A percentile compares a stretch with the other conserved stretches of the same genome.
These are phyloP conservation scores for Rhizopogon vinicolor DNA, from an alignment of 768 basidiomycete genomes.

Conservation along the genomic window DNA sequence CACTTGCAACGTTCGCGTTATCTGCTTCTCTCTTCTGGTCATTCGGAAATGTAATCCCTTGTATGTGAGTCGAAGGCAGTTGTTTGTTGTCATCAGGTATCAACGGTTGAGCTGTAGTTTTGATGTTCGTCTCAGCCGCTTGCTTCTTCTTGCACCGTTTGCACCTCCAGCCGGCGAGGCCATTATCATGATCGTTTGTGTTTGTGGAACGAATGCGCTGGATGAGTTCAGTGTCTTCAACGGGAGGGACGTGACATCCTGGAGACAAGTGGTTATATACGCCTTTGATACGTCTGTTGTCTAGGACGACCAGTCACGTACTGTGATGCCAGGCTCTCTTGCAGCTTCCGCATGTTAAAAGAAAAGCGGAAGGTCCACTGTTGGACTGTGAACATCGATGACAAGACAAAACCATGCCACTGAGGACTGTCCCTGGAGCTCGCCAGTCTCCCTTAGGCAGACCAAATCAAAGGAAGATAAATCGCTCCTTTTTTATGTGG, in stretches of 20 bases:
- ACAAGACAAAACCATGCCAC: slow-evolving; percentile 8
- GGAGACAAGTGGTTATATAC: background rate
- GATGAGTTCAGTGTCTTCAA: slow-evolving; percentile 22
- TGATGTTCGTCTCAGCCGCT: background rate
- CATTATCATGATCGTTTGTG: slow-evolving; percentile 16
- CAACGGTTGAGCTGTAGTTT: background rate
- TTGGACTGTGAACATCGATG: slow-evolving; percentile 20
- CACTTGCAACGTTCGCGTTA: background rate
- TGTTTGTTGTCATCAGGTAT: background rate
- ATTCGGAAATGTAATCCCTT: background rate
- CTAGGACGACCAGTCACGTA: slow-evolving; percentile 2
- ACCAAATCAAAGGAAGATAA: no score
- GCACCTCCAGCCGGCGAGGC: slow-evolving; percentile 23
- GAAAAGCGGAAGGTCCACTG: slow-evolving; percentile 24
- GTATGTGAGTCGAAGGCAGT: background rate
- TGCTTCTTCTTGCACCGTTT: slow-evolving; percentile 24
- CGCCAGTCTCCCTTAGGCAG: no score
- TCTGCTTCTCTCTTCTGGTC: background rate
- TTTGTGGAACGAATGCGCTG: slow-evolving; percentile 20
- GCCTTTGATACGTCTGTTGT: no score
- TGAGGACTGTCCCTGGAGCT: no score
- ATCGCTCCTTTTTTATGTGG: no score
- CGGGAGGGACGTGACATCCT: slow-evolving; percentile 30
- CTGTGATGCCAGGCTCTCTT: slow-evolving; percentile 31
- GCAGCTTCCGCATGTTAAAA: slow-evolving; percentile 30